A percentile compares a stretch with the other conserved stretches of the same genome.
These are phyloP conservation scores for Lentinus polychrous DNA, from an alignment of 1,284 basidiomycete genomes.

Conservation along the genomic window DNA sequence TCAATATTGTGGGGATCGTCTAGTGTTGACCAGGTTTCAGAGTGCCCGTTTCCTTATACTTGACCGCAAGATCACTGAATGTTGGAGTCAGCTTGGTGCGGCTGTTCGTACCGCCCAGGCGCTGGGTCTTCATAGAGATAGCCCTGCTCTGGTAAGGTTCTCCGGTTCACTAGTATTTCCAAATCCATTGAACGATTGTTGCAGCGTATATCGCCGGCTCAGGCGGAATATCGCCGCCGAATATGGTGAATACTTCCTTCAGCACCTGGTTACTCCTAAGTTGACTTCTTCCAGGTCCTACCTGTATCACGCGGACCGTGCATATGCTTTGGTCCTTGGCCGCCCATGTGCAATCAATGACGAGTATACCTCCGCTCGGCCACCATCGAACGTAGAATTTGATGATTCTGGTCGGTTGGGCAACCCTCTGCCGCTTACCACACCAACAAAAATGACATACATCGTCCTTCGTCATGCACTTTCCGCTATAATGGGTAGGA, in stretches of 20 bases:
- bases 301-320: constrained; percentile 88
- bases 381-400: constrained; percentile 82
- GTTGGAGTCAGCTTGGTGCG: constrained; percentile 92
- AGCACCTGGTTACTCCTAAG: constrained; percentile 5
- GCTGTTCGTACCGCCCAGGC: constrained; percentile 92
- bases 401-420: constrained; percentile 38
- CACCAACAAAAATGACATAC: constrained; percentile 82
- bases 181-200: constrained; percentile 4
- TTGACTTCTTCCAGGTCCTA: constrained; percentile 58
- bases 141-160: constrained; percentile 69
- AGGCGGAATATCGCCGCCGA: constrained; percentile 84
- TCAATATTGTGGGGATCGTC: background rate
- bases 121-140: constrained; percentile 88
- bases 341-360: constrained; percentile 86
- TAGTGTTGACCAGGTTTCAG: constrained; percentile 31
- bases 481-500: constrained; percentile 81
- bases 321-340: constrained; percentile 87
- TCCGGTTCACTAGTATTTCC: background rate
- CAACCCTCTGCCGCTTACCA: constrained; percentile 50
- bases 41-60: constrained; percentile 89
- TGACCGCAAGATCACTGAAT: constrained; percentile 84
- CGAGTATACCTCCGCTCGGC: constrained; percentile 76
- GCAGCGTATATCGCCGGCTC: constrained; percentile 70
- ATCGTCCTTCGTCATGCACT: constrained; percentile 83
- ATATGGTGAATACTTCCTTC: constrained; percentile 61